These are phyloP conservation scores for Malassezia vespertilionis DNA, from an alignment of 1,284 basidiomycete species.

Conservation along the genomic window DNA sequence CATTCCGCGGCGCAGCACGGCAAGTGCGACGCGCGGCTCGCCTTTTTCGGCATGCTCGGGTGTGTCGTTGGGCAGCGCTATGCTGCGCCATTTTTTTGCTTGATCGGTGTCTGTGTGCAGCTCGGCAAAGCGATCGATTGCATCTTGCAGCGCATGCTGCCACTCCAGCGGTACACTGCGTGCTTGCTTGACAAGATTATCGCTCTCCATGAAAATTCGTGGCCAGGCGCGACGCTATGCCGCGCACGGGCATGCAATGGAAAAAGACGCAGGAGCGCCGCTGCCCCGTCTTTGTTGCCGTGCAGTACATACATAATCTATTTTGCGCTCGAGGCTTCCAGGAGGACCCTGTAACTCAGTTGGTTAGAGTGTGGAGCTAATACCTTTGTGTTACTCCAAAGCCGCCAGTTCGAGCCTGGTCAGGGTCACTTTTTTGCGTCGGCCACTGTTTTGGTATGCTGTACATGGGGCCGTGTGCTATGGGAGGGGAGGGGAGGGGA, in stretches of 20 bases:
- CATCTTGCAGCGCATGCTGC: slow-evolving; percentile 27
- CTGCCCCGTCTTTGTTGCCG: background rate
- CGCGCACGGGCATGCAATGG: background rate
- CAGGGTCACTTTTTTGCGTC: slow-evolving; percentile 10
- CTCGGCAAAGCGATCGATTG: slow-evolving; percentile 22
- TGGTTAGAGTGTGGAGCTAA: slow-evolving; percentile 23
- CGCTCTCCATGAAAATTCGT: too few species aligned
- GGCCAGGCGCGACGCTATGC: background rate
- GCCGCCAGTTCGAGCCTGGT: slow-evolving; percentile 24
- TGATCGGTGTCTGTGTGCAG: slow-evolving; percentile 24
- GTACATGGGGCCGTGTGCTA: background rate
- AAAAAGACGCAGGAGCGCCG: background rate
- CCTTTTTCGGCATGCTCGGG: slow-evolving; percentile 17
- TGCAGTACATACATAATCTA: background rate
- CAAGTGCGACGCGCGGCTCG: slow-evolving; percentile 37
- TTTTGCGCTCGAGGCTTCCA: too few species aligned
- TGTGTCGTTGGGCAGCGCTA: slow-evolving; percentile 10
- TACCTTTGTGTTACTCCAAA: slow-evolving; percentile 18
- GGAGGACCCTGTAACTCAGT: slow-evolving; percentile 19
- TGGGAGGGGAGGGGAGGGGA: too few species aligned
- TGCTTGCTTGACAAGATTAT: background rate
- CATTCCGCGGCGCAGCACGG: slow-evolving; percentile 49
- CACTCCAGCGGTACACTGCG: slow-evolving; percentile 12
- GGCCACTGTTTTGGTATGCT: background rate
- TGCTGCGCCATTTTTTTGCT: slow-evolving; percentile 29